Evolutionary conservation across 305 asterid genomes (phyloP), one percentile per base, ranked within the genome.

Genomic region (Coffea humblotiana): DNA sequence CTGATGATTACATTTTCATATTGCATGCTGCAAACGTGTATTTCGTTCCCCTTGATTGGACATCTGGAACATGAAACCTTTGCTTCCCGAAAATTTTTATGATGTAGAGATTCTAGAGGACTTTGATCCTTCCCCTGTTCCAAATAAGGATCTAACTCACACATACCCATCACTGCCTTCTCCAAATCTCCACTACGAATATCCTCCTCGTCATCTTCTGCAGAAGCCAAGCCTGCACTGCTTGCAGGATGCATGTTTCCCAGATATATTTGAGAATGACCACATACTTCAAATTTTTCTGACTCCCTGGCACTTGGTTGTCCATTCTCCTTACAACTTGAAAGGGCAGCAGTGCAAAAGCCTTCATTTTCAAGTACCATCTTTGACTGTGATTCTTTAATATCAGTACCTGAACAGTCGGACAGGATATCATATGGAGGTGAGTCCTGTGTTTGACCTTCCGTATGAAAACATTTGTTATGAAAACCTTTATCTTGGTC

Each of bases 341-440:
- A 65, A 77, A 69, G 67, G 70, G 15, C 35, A 2, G 74, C 51
- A 12, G 79, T 43, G 67, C 73, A 78, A 72, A 47, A 23, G 66
- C 51, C 80, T 10, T 58, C 67, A 43, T 67, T 75, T 81, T 78
- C 74, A 68, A 79, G 77, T 23, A 82, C 48, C 45, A 45, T 58
- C 23, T 80, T 83, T 9, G 74, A 66, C 48, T 52, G 71, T 77
- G 86, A 80, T 83, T 82, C 90, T 75, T 78, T 81, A 43, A 81
- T 58, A 82, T 84, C 86, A 54, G 81, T 64, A 6, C 32, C 61
- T 60, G 80, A 71, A 71, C 79, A 27, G 58, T 77, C 69, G 19
- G 68, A 75, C 69, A 76, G 29, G 23, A 63, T 61, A 75, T 80
- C 87, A 77, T 48, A 78, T 8, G 60, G 69, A 49, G 64, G 86